Conservation (phyloP, 1,139 yeast species). For the Saccharomyces hybrid region DNA sequence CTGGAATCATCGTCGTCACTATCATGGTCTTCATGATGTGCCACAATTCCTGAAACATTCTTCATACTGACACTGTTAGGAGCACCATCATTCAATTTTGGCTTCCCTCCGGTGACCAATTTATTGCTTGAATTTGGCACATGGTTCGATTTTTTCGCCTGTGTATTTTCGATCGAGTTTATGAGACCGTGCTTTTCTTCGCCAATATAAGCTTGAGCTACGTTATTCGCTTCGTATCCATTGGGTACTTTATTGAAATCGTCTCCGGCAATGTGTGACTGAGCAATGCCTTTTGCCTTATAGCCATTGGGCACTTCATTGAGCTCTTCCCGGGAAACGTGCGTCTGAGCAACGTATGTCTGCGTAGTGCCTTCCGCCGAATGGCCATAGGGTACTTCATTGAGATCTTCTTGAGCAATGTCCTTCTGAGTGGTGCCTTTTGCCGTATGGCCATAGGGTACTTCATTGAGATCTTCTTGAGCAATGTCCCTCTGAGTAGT, state of each 20-base stretch:
- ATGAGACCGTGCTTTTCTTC: background rate
- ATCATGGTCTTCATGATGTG: constrained; percentile 6
- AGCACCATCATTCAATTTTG: background rate
- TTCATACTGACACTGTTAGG: background rate
- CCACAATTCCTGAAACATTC: background rate
- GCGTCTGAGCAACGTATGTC: too few species aligned
- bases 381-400: too few species aligned
- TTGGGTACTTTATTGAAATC: background rate
- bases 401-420: too few species aligned
- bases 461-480: too few species aligned
- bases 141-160: background rate
- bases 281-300: too few species aligned
- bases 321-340: too few species aligned
- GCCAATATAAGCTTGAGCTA: background rate
- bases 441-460: too few species aligned
- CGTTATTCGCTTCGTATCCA: background rate
- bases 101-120: background rate
- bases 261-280: too few species aligned
- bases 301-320: too few species aligned
- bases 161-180: background rate
- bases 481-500: too few species aligned
- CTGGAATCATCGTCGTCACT: constrained; percentile 10
- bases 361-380: too few species aligned
- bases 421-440: too few species aligned
- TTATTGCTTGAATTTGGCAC: background rate